Percentiles rank a stretch among this genome's conserved stretches.
Conservation (phyloP, 2,329 filamentous ascomycete genomes). For the Trichoderma aggressivum region DNA sequence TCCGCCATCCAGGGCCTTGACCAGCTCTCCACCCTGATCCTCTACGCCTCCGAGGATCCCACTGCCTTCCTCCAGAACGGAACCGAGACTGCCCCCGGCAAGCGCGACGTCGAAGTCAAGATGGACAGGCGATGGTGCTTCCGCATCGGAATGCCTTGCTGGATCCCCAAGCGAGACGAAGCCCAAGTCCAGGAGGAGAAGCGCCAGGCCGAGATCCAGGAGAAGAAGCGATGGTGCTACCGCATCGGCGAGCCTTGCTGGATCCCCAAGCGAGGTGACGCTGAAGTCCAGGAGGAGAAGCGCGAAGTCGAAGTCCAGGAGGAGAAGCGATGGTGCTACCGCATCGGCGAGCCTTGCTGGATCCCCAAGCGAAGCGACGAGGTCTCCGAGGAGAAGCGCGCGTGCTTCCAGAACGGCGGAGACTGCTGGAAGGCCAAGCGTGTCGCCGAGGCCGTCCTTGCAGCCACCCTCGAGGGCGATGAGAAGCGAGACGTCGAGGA, state of each 20-base stretch:
- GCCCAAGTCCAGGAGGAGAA: slow-evolving; percentile 24
- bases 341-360: slow-evolving; percentile 33
- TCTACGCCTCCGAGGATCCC: slow-evolving; percentile 31
- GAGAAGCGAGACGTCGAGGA: slow-evolving; percentile 28
- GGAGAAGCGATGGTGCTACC: slow-evolving; percentile 26
- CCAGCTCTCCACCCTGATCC: slow-evolving; percentile 38
- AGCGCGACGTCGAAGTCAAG: slow-evolving; percentile 33
- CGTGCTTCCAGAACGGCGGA: slow-evolving; percentile 31
- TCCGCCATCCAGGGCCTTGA: slow-evolving; percentile 38
- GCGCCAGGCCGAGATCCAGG: neutral
- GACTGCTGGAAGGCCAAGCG: slow-evolving; percentile 40
- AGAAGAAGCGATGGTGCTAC: slow-evolving; percentile 25
- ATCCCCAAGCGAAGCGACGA: neutral
- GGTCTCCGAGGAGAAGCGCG: slow-evolving; percentile 17
- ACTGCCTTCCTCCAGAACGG: slow-evolving; percentile 30
- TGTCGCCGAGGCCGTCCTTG: slow-evolving; percentile 36
- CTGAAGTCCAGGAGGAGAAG: neutral
- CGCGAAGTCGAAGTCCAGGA: slow-evolving; percentile 28
- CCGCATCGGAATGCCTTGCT: slow-evolving; percentile 33
- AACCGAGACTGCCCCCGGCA: slow-evolving; percentile 30
- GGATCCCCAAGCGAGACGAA: slow-evolving; percentile 28
- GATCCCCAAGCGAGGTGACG: slow-evolving; percentile 25
- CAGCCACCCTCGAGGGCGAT: slow-evolving; percentile 29
- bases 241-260: slow-evolving; percentile 33
- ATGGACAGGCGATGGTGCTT: slow-evolving; percentile 24